Base-by-base conservation (phyloP, 495 filamentous ascomycete species). In the Penicillium lividum region DNA sequence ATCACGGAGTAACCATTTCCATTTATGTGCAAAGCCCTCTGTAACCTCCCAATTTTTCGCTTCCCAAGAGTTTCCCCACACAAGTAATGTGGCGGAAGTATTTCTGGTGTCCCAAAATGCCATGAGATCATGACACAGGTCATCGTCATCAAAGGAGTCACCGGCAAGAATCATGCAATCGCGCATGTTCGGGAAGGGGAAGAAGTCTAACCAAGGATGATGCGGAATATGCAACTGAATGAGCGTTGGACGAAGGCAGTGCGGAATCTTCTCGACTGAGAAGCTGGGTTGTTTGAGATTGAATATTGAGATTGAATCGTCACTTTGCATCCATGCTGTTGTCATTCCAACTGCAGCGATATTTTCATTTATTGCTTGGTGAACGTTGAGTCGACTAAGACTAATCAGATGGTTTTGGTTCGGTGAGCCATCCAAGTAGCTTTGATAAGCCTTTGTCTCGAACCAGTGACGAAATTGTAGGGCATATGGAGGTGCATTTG, bases 11-110 rank as follows among this genome's bases (percentile, higher is more conserved):
- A 79, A 56, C 58, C 72, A 81, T 3, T 59, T 62, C 76, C 77
- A 82, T 56, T 73, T 78, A 22, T 36, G 55, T 40, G 66, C 44
- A 46, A 82, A 81, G 4, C 47, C 58, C 34, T 75, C 71, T 4
- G 69, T 76, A 0, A 78, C 56, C 57, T 81, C 80, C 79, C 78
- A 82, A n/a, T 70, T 71, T 0, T 47, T 57, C 0, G 66, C 46
- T 38, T 73, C 61, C 74, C 74, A 77, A 22, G 80, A 73, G 22
- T 74, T 59, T 6, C 76, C 72, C 80, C 80, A 82, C 10, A 79
- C 73, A 40, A 82, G 58, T 15, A 82, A 30, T 3, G 43, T 61
- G 4, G 61, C 56, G 28, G 38, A 40, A 7, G 52, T 62, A 42
- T 57, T 61, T 9, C 47, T 30, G 0, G 60, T 60, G 46, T 63